Evolutionary conservation across 768 basidiomycete genomes (phyloP), one percentile per base, ranked within the genome.

Genomic region (Russula vinacea): DNA sequence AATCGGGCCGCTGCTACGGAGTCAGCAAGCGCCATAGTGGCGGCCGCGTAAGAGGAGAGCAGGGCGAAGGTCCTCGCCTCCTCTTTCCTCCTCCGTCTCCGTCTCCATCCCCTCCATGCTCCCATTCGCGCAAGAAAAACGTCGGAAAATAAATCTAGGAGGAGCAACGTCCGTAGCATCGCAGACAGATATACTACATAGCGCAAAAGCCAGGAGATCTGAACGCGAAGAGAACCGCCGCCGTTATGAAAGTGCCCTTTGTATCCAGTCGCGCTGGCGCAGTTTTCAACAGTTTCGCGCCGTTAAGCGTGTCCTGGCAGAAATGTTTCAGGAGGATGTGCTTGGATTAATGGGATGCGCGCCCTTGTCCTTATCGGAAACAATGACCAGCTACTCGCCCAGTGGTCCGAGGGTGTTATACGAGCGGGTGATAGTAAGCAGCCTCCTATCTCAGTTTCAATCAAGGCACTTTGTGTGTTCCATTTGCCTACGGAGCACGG

Each of bases 61-160:
- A 22, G 35, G 35, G 53, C 45, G 11, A 4, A 29, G 24, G 35
- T 26, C n/a, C 19, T 35, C 45, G 2, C 29, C 56, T 35, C 54
- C 1, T 33, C 56, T 53, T 42, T n/a, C 58, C 45, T 33, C 22
- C 52, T 44, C 58, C 32, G 22, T 57, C 40, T 3, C 13, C 17
- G 40, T 42, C 35, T 5, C 35, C 29, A 5, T 49, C 47, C 24
- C 66, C 24, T 57, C 59, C 33, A 71, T 79, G 59, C 79, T 80
- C 17, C 55, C 84, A 51, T 84, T 85, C 68, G 80, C 78, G 42
- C 77, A 79, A 69, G 81, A 86, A 57, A 75, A 76, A 50, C 73
- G 76, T 53, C 79, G 84, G 60, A 81, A 86, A 50, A 92, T 92
- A 68, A 92, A 92, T 72, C 81, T 92, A 22, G 91, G 91, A 17